Percentiles rank a stretch among this genome's conserved stretches.
phyloP scores from a whole-genome alignment of 768 basidiomycete genomes.

The Mycena polygramma region DNA sequence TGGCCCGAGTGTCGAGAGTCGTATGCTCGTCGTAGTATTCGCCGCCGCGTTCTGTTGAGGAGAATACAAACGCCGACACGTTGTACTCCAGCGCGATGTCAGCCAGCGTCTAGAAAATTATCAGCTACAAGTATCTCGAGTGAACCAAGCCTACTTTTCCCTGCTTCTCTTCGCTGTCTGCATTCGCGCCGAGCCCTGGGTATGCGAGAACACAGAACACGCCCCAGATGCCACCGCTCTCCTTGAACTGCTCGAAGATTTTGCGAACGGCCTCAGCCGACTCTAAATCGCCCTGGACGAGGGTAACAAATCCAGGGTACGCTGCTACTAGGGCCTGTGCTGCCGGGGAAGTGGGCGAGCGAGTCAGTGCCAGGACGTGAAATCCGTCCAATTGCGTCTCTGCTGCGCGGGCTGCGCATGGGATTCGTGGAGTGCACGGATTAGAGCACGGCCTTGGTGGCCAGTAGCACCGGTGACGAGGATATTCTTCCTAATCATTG shows the following conservation, averaged over 20 bases:
- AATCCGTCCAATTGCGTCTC: slow-evolving; percentile 32
- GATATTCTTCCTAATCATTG: slow-evolving; percentile 27
- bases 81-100: too few relatives aligned
- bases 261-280: slow-evolving; percentile 42
- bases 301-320: slow-evolving; percentile 39
- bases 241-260: slow-evolving; percentile 51
- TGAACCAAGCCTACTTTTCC: background rate
- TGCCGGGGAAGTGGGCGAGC: slow-evolving; percentile 44
- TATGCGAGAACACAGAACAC: slow-evolving; percentile 55
- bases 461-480: slow-evolving; percentile 56
- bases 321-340: slow-evolving; percentile 41
- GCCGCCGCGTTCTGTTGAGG: too few relatives aligned
- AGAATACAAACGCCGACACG: too few relatives aligned
- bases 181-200: slow-evolving; percentile 56
- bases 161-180: slow-evolving; percentile 37
- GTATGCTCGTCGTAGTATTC: too few relatives aligned
- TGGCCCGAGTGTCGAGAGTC: too few relatives aligned
- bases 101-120: background rate
- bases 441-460: slow-evolving; percentile 52
- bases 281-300: slow-evolving; percentile 54
- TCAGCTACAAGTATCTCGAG: background rate
- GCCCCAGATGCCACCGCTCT: slow-evolving; percentile 50
- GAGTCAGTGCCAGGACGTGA: slow-evolving; percentile 53
- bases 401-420: background rate
- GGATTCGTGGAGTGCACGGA: slow-evolving; percentile 43